These are phyloP conservation scores for Thermomyces lanuginosus DNA, from an alignment of 2,329 filamentous ascomycete species.

Conservation along the genomic window DNA sequence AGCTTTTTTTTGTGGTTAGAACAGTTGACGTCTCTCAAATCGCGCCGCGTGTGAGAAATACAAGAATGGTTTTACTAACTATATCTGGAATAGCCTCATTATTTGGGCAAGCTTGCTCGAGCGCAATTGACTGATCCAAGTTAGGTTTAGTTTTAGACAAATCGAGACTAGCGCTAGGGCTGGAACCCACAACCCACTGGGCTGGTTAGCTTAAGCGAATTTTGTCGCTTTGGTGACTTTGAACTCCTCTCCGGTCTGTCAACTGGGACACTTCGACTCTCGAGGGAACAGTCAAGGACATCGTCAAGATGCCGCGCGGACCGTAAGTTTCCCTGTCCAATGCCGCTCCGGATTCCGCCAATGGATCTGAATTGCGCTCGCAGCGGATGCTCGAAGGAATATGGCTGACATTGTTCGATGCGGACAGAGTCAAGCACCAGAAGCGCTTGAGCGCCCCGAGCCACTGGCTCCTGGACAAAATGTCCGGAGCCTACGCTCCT, in stretches of 20 bases:
- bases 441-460: conserved; percentile 98
- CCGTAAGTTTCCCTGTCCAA: conserved; percentile 33
- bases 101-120: no score
- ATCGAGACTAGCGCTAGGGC: conserved; percentile 18
- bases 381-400: conserved; percentile 4
- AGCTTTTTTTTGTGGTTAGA: no score
- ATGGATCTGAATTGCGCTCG: conserved; percentile 1
- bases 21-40: no score
- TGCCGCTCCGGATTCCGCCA: background rate
- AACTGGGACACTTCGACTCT: conserved; percentile 21
- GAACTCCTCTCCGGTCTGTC: conserved; percentile 10
- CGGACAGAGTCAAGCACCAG: conserved; percentile 91
- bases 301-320: conserved; percentile 39
- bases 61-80: no score
- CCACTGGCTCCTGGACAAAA: conserved; percentile 99
- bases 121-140: no score
- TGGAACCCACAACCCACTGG: conserved; percentile 13
- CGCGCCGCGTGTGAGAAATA: no score
- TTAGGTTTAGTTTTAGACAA: no score
- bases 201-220: conserved; percentile 15
- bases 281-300: conserved; percentile 24
- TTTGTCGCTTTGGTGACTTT: conserved; percentile 8
- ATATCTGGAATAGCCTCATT: no score
- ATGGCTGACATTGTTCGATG: conserved; percentile 10
- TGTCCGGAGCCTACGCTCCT: conserved; percentile 71